Percentiles rank a stretch among this genome's conserved stretches.
These are phyloP conservation scores for Areca catechu DNA, from an alignment of 176 grass and related monocot genomes.

Conservation along the genomic window DNA sequence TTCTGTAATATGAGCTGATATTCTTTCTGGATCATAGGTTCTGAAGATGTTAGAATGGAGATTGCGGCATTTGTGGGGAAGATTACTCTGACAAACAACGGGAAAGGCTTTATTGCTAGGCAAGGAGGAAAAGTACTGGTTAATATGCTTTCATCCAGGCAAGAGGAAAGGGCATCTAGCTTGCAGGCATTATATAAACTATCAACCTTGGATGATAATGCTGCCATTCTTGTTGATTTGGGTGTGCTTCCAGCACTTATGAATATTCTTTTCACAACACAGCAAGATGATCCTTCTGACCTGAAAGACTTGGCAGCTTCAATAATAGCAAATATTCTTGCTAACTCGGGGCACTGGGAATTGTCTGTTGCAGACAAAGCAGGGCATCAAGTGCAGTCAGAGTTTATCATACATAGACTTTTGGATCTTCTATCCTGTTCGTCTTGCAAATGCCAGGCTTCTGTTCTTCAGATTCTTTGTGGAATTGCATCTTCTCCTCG, in stretches of 20 bases:
- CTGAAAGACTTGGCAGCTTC: constrained; percentile 12
- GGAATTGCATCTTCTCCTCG: constrained; percentile 11
- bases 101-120: constrained; percentile 8
- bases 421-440: constrained; percentile 6
- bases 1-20: neutral
- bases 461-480: constrained; percentile 16
- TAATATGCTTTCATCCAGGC: constrained; percentile 4
- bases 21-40: neutral
- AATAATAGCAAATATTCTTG: constrained; percentile 2
- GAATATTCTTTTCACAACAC: constrained; percentile 4
- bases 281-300: neutral
- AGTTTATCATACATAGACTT: constrained; percentile 3
- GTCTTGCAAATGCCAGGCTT: constrained; percentile 6
- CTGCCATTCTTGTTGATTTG: constrained; percentile 7
- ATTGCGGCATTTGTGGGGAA: neutral
- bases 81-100: constrained; percentile 8
- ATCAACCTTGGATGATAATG: constrained; percentile 14
- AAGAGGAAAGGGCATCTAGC: constrained; percentile 4
- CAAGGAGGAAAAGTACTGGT: constrained; percentile 7
- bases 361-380: constrained; percentile 9
- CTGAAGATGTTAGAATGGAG: constrained; percentile 4
- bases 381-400: constrained; percentile 11
- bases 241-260: constrained; percentile 5
- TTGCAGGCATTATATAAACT: constrained; percentile 9
- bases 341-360: constrained; percentile 15